These are phyloP conservation scores for Colletotrichum tabaci DNA, from an alignment of 2,329 filamentous ascomycete genomes.

Conservation along the genomic window DNA sequence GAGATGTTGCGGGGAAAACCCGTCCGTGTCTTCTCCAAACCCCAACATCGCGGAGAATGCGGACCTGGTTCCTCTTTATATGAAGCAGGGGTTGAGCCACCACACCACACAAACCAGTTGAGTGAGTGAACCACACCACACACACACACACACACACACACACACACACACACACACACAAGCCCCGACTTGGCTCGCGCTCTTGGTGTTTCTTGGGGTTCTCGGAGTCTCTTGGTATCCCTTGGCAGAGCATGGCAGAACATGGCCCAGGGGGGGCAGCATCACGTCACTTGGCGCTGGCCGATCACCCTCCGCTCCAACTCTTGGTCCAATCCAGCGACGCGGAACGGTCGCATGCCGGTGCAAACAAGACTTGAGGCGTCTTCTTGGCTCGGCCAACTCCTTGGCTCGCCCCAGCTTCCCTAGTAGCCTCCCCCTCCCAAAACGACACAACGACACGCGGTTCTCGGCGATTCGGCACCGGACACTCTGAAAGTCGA, in stretches of 20 bases:
- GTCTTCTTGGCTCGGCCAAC: not conserved
- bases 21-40: constrained; percentile 27
- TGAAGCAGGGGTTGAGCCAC: not conserved
- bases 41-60: constrained; percentile 37
- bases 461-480: not conserved
- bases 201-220: constrained; percentile 1
- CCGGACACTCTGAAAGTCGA: too few species aligned
- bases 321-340: constrained; percentile 30
- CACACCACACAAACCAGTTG: not conserved
- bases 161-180: not conserved
- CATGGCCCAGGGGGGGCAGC: not conserved
- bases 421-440: not conserved
- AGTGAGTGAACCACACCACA: too few species aligned
- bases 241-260: constrained; percentile 8
- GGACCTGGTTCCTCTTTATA: constrained; percentile 7
- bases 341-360: constrained; percentile 17
- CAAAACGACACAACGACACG: not conserved
- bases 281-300: constrained; percentile 33
- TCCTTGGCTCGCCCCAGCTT: too few species aligned
- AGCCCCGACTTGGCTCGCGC: constrained; percentile 32
- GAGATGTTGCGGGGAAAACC: constrained; percentile 24
- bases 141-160: not conserved
- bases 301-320: constrained; percentile 7
- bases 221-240: not conserved
- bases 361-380: constrained; percentile 32